Evolutionary conservation across 805 yeast genomes (phyloP).

Genomic region (Zygotorulaspora florentina): DNA sequence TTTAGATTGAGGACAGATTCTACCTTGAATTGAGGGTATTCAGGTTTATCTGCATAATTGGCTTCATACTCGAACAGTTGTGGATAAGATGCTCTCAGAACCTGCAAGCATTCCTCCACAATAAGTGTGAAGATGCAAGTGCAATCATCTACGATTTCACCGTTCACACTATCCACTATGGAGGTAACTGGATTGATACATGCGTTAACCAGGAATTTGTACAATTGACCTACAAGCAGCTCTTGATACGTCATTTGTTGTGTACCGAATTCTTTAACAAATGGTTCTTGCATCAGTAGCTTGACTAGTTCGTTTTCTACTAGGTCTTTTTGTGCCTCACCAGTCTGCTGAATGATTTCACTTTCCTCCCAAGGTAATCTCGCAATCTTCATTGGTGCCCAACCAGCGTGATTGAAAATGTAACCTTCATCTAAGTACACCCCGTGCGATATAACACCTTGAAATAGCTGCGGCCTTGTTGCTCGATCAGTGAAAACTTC

Average conservation of each 20-base stretch:
- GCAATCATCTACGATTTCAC: constrained; percentile 58
- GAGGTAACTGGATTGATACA: constrained; percentile 85
- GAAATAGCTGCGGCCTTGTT: constrained; percentile 57
- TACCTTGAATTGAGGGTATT: constrained; percentile 30
- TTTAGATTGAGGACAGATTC: constrained; percentile 30
- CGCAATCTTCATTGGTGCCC: constrained; percentile 59
- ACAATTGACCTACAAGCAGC: constrained; percentile 57
- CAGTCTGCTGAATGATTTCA: constrained; percentile 21
- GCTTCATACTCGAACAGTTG: constrained; percentile 30
- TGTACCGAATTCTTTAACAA: constrained; percentile 30
- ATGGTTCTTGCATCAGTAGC: constrained; percentile 24
- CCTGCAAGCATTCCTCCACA: constrained; percentile 34
- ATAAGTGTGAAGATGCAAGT: constrained; percentile 32
- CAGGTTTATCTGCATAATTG: constrained; percentile 15
- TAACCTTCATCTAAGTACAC: constrained; percentile 51
- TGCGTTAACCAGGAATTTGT: constrained; percentile 73
- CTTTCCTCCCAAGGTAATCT: constrained; percentile 43
- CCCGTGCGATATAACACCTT: constrained; percentile 84
- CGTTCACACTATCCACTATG: constrained; percentile 70
- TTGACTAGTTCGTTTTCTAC: constrained; percentile 27
- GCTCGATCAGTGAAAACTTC: constrained; percentile 49
- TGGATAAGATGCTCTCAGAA: constrained; percentile 29
- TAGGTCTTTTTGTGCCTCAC: constrained; percentile 12
- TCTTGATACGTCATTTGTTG: constrained; percentile 42
- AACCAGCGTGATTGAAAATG: constrained; percentile 63